Conservation (phyloP, 495 filamentous ascomycete species). For the Podospora comata region DNA sequence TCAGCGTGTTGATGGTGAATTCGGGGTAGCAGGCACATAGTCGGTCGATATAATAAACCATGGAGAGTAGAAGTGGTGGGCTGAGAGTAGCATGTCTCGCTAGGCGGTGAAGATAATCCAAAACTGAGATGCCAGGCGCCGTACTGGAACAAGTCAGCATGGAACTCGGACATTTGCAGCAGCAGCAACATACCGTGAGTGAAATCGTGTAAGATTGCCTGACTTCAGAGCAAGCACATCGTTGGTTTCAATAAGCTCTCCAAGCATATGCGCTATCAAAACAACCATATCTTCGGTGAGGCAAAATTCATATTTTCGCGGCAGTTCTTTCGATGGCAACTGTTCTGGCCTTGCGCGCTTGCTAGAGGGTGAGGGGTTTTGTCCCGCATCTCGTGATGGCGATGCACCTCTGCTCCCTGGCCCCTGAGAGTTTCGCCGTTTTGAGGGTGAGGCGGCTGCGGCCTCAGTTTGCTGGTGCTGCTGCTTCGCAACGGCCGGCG, state of each 20-base stretch:
- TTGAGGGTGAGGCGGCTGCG: constrained; percentile 40
- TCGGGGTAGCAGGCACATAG: constrained; percentile 85
- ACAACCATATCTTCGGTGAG: constrained; percentile 79
- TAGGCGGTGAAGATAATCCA: constrained; percentile 86
- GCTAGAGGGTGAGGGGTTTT: constrained; percentile 42
- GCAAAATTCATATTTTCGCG: constrained; percentile 71
- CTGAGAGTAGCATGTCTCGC: constrained; percentile 91
- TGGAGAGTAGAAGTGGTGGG: constrained; percentile 93
- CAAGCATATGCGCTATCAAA: constrained; percentile 90
- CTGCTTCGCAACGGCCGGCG: constrained; percentile 15
- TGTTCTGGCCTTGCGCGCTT: constrained; percentile 48
- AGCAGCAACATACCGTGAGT: constrained; percentile 65
- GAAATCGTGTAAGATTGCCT: constrained; percentile 85
- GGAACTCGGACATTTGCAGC: background rate
- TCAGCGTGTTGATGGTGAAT: constrained; percentile 91
- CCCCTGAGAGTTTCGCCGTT: constrained; percentile 47
- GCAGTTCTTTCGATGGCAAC: constrained; percentile 62
- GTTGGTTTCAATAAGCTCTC: constrained; percentile 89
- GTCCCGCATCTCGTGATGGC: constrained; percentile 20
- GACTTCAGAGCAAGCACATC: constrained; percentile 81
- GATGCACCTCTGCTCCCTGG: constrained; percentile 43
- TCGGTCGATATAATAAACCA: constrained; percentile 99
- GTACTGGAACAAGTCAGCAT: constrained; percentile 53
- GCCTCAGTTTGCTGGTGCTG: constrained; percentile 20
- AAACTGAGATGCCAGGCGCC: constrained; percentile 87